phyloP scores from a whole-genome alignment of 306 rosid genomes.

The Lablab purpureus region DNA sequence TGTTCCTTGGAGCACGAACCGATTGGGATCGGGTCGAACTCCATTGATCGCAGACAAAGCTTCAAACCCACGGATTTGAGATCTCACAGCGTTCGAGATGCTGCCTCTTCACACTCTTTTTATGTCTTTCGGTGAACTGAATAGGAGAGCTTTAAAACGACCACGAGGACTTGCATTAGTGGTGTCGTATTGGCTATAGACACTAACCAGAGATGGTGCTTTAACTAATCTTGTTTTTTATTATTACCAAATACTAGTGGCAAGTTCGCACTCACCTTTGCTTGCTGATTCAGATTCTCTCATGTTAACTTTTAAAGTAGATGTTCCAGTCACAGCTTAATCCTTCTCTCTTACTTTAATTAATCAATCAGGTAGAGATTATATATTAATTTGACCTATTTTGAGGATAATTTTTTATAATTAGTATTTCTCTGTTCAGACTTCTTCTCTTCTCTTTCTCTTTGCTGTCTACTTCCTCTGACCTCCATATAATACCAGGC shows the following conservation, averaged over 20 bases:
- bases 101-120: too few species aligned
- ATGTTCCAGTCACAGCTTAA: not conserved
- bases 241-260: not conserved
- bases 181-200: constrained; percentile 34
- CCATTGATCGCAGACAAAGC: constrained; percentile 57
- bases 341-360: not conserved
- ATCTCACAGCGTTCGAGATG: not conserved
- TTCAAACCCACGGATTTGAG: not conserved
- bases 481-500: too few species aligned
- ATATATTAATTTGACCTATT: constrained; percentile 9
- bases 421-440: not conserved
- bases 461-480: not conserved
- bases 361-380: not conserved
- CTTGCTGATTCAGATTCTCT: constrained; percentile 5
- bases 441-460: not conserved
- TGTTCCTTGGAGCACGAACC: constrained; percentile 82
- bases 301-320: not conserved
- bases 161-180: constrained; percentile 12
- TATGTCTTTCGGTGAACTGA: not conserved
- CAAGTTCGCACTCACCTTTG: not conserved
- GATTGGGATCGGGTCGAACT: constrained; percentile 70
- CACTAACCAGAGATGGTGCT: not conserved
- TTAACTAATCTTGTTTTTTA: not conserved
- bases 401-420: not conserved
- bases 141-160: constrained; percentile 12